A percentile compares a stretch with the other conserved stretches of the same genome.
Evolutionary conservation across 2,329 filamentous ascomycete genomes (phyloP).

Genomic region (Atkinsonella texensis): DNA sequence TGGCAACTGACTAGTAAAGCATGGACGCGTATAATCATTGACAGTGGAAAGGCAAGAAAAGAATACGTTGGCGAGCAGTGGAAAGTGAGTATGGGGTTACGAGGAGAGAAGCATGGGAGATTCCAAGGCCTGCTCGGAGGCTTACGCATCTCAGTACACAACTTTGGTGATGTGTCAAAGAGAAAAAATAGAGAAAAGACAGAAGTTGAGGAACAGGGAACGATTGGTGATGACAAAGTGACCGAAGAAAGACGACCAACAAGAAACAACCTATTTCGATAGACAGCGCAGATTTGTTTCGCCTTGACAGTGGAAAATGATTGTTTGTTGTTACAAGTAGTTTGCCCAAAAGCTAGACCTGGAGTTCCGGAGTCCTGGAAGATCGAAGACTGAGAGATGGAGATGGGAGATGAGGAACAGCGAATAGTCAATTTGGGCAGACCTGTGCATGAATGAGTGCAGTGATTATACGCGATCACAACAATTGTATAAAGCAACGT

Average conservation of each 20-base stretch:
- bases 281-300: neutral
- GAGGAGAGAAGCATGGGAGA: neutral
- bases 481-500: neutral
- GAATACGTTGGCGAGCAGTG: constrained; percentile 15
- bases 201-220: neutral
- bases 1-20: constrained; percentile 4
- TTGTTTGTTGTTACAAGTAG: constrained; percentile 12
- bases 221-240: neutral
- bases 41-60: constrained; percentile 18
- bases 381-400: constrained; percentile 12
- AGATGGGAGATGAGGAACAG: constrained; percentile 9
- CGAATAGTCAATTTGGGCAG: constrained; percentile 17
- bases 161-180: neutral
- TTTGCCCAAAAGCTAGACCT: constrained; percentile 8
- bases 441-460: constrained; percentile 20
- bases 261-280: neutral
- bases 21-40: constrained; percentile 8
- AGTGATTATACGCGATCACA: constrained; percentile 12
- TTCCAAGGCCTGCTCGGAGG: neutral
- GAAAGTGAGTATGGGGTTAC: constrained; percentile 15
- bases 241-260: neutral
- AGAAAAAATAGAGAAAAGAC: neutral
- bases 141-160: neutral
- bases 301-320: neutral
- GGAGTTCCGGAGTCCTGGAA: neutral